Evolutionary conservation across 2,329 filamentous ascomycete genomes (phyloP).

Genomic region (Calcarisporium arbuscula): DNA sequence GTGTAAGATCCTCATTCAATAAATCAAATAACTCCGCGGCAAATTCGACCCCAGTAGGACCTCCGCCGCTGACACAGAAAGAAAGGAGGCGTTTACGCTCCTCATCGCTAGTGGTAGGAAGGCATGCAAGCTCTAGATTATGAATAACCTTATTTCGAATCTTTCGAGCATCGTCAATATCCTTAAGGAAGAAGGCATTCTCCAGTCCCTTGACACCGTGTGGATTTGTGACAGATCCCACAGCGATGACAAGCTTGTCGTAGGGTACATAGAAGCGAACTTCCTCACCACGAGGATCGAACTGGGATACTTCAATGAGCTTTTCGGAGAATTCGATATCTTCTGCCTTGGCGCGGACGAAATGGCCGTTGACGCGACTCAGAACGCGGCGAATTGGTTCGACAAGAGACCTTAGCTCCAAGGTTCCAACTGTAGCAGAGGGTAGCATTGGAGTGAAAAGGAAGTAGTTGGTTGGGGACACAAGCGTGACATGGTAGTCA

Average conservation of each 20-base stretch:
- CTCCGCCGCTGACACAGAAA: slow-evolving; percentile 93
- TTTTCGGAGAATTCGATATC: slow-evolving; percentile 90
- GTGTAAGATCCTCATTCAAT: slow-evolving; percentile 85
- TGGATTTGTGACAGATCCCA: slow-evolving; percentile 87
- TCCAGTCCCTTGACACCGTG: slow-evolving; percentile 95
- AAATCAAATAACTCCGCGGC: slow-evolving; percentile 94
- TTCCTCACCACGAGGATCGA: slow-evolving; percentile 64
- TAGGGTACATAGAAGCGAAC: slow-evolving; percentile 90
- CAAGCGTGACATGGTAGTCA: slow-evolving; percentile 92
- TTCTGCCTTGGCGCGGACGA: slow-evolving; percentile 78
- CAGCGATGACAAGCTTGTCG: slow-evolving; percentile 89
- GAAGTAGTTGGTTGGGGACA: slow-evolving; percentile 95
- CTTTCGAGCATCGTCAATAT: slow-evolving; percentile 82
- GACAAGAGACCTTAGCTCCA: slow-evolving; percentile 84
- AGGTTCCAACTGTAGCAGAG: slow-evolving; percentile 90
- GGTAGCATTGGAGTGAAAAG: slow-evolving; percentile 97
- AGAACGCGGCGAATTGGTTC: slow-evolving; percentile 89
- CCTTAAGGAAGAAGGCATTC: slow-evolving; percentile 90
- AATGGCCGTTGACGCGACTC: slow-evolving; percentile 73
- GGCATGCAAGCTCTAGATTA: slow-evolving; percentile 83
- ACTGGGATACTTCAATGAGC: slow-evolving; percentile 77
- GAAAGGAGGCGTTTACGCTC: slow-evolving; percentile 84
- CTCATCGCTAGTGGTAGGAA: slow-evolving; percentile 87
- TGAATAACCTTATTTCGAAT: slow-evolving; percentile 85
- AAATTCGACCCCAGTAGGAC: slow-evolving; percentile 95